phyloP scores from a whole-genome alignment of 139 green algal species.

The Chlamydomonas sp. region DNA sequence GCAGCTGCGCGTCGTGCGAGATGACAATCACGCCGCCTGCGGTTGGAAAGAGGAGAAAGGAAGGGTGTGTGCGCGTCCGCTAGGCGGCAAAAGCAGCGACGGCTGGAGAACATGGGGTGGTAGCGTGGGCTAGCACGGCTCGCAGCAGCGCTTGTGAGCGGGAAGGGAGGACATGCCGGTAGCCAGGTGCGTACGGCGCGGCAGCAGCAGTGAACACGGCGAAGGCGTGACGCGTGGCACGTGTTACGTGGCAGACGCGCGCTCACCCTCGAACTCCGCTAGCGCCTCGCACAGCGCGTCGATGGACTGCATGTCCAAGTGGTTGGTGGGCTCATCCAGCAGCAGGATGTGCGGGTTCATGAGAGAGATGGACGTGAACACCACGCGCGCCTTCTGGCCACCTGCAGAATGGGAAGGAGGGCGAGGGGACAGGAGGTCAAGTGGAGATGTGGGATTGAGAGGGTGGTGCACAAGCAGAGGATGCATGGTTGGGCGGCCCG shows the following conservation, averaged over 20 bases:
- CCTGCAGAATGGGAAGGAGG: conserved; percentile 39
- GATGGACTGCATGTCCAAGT: conserved; percentile 99
- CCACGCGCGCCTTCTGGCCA: conserved; percentile 97
- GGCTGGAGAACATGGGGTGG: neutral
- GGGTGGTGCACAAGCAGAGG: neutral
- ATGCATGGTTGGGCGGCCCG: neutral
- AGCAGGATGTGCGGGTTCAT: conserved; percentile 94
- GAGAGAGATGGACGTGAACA: conserved; percentile 96
- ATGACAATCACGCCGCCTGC: conserved; percentile 96
- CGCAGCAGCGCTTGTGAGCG: too few relatives aligned
- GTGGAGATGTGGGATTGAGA: neutral
- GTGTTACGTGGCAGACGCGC: neutral
- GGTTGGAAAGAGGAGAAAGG: neutral
- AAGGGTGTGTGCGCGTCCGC: neutral
- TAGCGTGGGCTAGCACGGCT: too few relatives aligned
- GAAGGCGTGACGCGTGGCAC: neutral
- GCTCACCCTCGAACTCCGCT: conserved; percentile 81
- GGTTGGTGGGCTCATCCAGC: conserved; percentile 96
- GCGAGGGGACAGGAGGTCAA: neutral
- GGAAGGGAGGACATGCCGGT: too few relatives aligned
- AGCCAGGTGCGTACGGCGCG: too few relatives aligned
- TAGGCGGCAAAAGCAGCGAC: neutral
- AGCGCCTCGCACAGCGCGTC: conserved; percentile 96
- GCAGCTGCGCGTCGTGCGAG: conserved; percentile 95
- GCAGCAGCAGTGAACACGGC: neutral